Base-by-base conservation (phyloP, 192 early-diverging fungal genomes). In the Funneliformis mosseae region DNA sequence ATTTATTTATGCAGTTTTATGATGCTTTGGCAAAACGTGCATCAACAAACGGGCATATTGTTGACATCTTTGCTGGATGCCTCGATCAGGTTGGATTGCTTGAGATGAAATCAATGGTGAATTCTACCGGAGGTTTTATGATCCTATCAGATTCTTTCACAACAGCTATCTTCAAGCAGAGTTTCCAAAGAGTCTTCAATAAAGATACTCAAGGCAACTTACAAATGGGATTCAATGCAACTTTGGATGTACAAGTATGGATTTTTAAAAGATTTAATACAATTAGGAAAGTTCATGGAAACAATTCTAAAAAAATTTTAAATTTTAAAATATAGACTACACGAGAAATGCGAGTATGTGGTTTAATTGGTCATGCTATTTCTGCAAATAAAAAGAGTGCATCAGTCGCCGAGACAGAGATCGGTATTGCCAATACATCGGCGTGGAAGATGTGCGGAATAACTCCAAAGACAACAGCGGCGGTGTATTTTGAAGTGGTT, bases 1-100 rank as follows among this genome's bases (percentile, higher is more conserved):
- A 39, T 46, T 1, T 76, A n/a, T 28, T 55, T 72, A 41, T 55
- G 10, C 80, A 94, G 96, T 98, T 95, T 83, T 99, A 98, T 81
- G 97, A 99, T 80, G 86, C 79, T 1, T 81, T 99, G 64, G 93
- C 96, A 3, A 94, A 94, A 86, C 93, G 98, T 46, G 89, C 93
- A 18, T 90, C 98, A 14, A 90, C 92, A 45, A 94, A 96, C 46
- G 95, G 97, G 3, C 94, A 98, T 76, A 92, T 95, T 11, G 89
- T 99, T 46, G 98, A 99, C 87, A 94, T 99, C 39, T 99, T 98
- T 89, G 95, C 93, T 25, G 98, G 97, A n/a, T 98, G 96, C 77
- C 86, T 97, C 83, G 97, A 99, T 84, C 98, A 99, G 83, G 91
- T 99, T 79, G 98, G 98, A 23, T 84, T 98, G 78, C 92, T 96